Percentiles rank a stretch among this genome's conserved stretches.
phyloP scores from a whole-genome alignment of 163 green algal genomes.

The Prototheca cutis region DNA sequence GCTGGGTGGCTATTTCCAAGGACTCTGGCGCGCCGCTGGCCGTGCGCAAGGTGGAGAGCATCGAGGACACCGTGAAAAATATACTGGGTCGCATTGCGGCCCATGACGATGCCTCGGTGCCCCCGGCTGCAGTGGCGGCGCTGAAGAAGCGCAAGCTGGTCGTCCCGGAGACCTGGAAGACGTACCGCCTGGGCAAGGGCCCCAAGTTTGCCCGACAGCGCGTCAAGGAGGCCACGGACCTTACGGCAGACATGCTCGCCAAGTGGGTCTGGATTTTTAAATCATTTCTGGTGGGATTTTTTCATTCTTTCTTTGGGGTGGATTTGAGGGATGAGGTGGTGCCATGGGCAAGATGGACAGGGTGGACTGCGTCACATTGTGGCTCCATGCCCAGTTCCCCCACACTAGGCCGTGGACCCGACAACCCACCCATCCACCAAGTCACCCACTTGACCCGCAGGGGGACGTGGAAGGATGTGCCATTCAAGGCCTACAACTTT shows the following conservation, averaged over 20 bases:
- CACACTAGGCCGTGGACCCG: no score
- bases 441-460: no score
- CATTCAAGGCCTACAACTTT: conserved; percentile 99
- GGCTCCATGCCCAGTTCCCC: no score
- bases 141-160: conserved; percentile 91
- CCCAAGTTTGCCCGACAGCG: conserved; percentile 88
- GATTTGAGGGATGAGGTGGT: no score
- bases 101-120: not conserved
- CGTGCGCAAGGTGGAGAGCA: conserved; percentile 25
- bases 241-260: conserved; percentile 88
- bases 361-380: no score
- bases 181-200: conserved; percentile 78
- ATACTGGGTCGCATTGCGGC: conserved; percentile 34
- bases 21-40: conserved; percentile 20
- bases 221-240: conserved; percentile 81
- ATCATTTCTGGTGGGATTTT: no score
- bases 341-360: no score
- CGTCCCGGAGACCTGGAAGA: conserved; percentile 70
- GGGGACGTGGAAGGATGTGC: conserved; percentile 68
- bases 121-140: conserved; percentile 46
- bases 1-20: conserved; percentile 83
- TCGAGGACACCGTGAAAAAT: conserved; percentile 53
- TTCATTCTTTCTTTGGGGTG: no score
- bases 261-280: no score
- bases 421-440: no score